A percentile compares a stretch with the other conserved stretches of the same genome.
Conservation (phyloP, 208 protist species). For the Naegleria lovaniensis region DNA sequence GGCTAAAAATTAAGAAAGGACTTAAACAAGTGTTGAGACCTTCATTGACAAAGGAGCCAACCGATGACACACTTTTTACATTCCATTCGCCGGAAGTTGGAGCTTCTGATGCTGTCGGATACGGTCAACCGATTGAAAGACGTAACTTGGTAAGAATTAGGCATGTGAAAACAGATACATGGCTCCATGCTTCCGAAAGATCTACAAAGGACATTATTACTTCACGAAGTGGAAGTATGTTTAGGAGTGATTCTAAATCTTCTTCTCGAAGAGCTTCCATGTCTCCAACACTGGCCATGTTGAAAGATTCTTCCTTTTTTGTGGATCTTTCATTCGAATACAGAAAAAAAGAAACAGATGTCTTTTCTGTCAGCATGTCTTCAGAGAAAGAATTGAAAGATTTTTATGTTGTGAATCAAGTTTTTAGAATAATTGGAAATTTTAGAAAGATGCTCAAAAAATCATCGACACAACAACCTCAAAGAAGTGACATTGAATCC, state of each 20-base stretch:
- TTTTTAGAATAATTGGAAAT: background rate
- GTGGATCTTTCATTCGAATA: background rate
- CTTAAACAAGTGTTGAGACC: background rate
- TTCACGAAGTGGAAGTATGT: background rate
- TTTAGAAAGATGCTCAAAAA: background rate
- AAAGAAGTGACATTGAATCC: background rate
- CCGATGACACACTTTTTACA: background rate
- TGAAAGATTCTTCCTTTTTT: background rate
- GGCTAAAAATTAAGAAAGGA: background rate
- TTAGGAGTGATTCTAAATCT: background rate
- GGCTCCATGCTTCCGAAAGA: background rate
- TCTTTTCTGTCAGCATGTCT: background rate
- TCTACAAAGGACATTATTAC: background rate
- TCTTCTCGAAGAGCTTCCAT: background rate
- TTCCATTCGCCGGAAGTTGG: background rate
- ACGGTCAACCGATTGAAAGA: background rate
- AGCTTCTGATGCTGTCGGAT: background rate
- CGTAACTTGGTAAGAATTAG: background rate
- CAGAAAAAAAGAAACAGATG: background rate
- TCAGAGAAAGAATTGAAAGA: background rate
- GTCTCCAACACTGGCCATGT: background rate
- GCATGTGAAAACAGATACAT: background rate
- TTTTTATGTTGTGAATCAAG: background rate
- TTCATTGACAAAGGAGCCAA: background rate
- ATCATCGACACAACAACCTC: background rate